Percentiles rank a stretch among this genome's conserved stretches.
phyloP scores from a whole-genome alignment of 1,284 basidiomycete species.

The Rhodotorula mucilaginosa region DNA sequence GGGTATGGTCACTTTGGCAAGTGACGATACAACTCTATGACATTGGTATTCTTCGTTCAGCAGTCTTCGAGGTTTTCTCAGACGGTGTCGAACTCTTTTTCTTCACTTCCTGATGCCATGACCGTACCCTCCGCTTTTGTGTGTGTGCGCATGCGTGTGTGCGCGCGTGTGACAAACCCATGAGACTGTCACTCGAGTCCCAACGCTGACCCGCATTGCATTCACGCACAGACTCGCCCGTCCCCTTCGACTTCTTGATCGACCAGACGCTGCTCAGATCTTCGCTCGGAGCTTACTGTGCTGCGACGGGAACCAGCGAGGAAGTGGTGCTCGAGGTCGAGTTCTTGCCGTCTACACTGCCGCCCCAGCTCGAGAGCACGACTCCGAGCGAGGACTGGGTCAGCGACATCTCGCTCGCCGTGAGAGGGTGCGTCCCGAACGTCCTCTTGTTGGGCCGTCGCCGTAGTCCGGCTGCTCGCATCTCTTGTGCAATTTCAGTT shows the following conservation, averaged over 20 bases:
- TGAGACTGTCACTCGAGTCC: neutral
- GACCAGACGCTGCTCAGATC: slow-evolving; percentile 74
- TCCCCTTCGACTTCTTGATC: slow-evolving; percentile 93
- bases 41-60: slow-evolving; percentile 43
- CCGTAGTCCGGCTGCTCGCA: slow-evolving; percentile 6
- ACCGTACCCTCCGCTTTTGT: neutral
- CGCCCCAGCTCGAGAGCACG: slow-evolving; percentile 76
- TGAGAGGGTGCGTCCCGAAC: slow-evolving; percentile 61
- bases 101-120: slow-evolving; percentile 40
- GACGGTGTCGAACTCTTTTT: slow-evolving; percentile 33
- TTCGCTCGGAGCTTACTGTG: slow-evolving; percentile 73
- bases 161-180: neutral
- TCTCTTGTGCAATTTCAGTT: slow-evolving; percentile 3
- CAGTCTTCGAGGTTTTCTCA: slow-evolving; percentile 41
- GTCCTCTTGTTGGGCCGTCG: slow-evolving; percentile 3
- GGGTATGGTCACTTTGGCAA: slow-evolving; percentile 7
- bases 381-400: slow-evolving; percentile 94
- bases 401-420: slow-evolving; percentile 69
- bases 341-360: slow-evolving; percentile 88
- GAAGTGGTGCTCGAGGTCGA: slow-evolving; percentile 87
- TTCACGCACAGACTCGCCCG: slow-evolving; percentile 51
- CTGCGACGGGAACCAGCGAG: slow-evolving; percentile 59
- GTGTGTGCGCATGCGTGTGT: neutral
- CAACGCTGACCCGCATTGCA: neutral
- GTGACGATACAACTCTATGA: slow-evolving; percentile 37